Percentiles rank a stretch among this genome's conserved stretches.
phyloP scores from a whole-genome alignment of 2,329 filamentous ascomycete genomes.

The Botrytis deweyae region DNA sequence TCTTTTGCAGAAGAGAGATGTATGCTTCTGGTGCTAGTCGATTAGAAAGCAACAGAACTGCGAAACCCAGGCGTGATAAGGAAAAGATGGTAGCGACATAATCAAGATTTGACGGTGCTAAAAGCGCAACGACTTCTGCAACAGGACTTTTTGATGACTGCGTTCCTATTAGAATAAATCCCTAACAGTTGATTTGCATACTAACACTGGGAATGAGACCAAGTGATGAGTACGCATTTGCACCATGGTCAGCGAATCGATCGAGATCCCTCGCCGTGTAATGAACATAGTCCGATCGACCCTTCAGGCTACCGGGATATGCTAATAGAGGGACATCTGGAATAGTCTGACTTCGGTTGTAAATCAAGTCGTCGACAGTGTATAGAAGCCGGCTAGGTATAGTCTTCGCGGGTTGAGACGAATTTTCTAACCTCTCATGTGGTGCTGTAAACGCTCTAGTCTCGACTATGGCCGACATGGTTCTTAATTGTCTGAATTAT shows the following conservation, averaged over 20 bases:
- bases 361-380: conserved; percentile 35
- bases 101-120: conserved; percentile 44
- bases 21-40: conserved; percentile 53
- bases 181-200: neutral
- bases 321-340: conserved; percentile 33
- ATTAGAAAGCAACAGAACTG: conserved; percentile 54
- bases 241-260: conserved; percentile 36
- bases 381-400: conserved; percentile 15
- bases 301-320: conserved; percentile 32
- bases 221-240: conserved; percentile 27
- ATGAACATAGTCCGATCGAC: conserved; percentile 32
- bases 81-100: conserved; percentile 54
- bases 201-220: conserved; percentile 30
- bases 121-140: conserved; percentile 28
- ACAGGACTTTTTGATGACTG: neutral
- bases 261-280: conserved; percentile 38
- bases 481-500: neutral
- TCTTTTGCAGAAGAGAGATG: conserved; percentile 47
- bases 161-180: neutral
- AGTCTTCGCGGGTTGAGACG: neutral
- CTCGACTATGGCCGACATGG: conserved; percentile 9
- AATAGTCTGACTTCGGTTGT: conserved; percentile 29
- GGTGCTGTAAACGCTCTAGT: conserved; percentile 7
- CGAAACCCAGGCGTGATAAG: conserved; percentile 52
- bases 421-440: neutral